Conservation (phyloP, 2,329 filamentous ascomycete species). For the Penicillium sumatraense region DNA sequence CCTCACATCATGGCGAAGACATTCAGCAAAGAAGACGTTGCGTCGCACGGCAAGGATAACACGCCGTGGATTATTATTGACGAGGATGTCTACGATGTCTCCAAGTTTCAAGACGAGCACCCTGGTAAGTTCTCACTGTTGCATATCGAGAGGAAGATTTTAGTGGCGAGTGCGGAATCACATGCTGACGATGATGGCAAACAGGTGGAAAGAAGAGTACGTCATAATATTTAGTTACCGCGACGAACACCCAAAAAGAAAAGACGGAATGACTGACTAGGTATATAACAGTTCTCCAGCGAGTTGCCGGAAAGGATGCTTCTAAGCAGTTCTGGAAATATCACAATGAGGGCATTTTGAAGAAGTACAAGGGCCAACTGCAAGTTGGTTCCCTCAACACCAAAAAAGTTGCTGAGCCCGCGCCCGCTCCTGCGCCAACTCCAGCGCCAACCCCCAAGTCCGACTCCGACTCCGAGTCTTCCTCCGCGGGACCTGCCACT, state of each 20-base stretch:
- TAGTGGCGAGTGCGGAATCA: constrained; percentile 5
- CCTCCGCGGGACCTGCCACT: constrained; percentile 53
- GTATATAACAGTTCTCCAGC: constrained; percentile 61
- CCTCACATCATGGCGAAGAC: constrained; percentile 76
- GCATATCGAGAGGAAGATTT: neutral
- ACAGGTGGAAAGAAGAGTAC: constrained; percentile 73
- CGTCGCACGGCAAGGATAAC: constrained; percentile 86
- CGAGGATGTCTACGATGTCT: constrained; percentile 93
- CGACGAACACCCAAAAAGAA: neutral
- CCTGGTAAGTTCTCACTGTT: constrained; percentile 52
- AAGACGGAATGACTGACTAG: constrained; percentile 22
- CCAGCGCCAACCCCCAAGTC: constrained; percentile 49
- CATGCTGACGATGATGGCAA: constrained; percentile 21
- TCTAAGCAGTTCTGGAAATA: constrained; percentile 72
- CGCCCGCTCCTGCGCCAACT: constrained; percentile 43
- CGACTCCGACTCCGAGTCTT: constrained; percentile 44
- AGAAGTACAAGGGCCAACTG: constrained; percentile 65
- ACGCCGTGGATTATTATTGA: constrained; percentile 90
- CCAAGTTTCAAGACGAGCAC: constrained; percentile 83
- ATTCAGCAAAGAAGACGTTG: constrained; percentile 83
- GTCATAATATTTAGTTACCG: constrained; percentile 24
- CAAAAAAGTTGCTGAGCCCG: constrained; percentile 66
- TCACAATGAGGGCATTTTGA: constrained; percentile 64
- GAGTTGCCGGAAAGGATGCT: constrained; percentile 69
- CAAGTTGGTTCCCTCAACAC: constrained; percentile 77